Base-by-base conservation (phyloP, 148 eudicot genomes). In the Nepenthes mirabilis region DNA sequence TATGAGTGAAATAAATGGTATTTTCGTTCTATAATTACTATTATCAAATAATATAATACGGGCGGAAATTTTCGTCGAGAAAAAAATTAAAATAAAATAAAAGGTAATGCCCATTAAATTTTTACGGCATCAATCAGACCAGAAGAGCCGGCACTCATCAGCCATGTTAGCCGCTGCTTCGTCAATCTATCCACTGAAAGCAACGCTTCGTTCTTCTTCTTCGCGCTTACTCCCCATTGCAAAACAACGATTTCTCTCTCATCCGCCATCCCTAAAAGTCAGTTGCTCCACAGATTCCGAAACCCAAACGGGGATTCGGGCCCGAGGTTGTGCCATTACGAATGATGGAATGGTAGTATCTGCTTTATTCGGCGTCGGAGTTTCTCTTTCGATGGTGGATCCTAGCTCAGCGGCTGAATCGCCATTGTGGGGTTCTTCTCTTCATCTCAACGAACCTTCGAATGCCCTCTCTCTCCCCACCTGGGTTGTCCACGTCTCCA, bases 401-500 rank as follows among this genome's bases (percentile, higher is more conserved):
- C 78, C 88, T 59, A 68, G 79, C 54, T 48, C 65, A 37, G 87
- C 84, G 2, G 71, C 68, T 7, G 88, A 79, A 57, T 64, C 74
- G 9, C 73, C 84, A 36, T 70, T 76, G 33, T 55, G 80, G 77
- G 83, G 72, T 14, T 70, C 81, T 55, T 74, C 77, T 23, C 9
- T 76, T 55, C 72, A 61, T n/a, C 71, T 89, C 14, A 65, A 60
- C 58, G 98, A 88, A 56, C 96, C 98, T 40, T 47, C 94, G 6
- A 91, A 91, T 80, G 98, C 98, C 2, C 94, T 91, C 58, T 88
- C 98, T 11, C 75, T 91, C 9, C 96, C 96, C 74, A 88, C 96
- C 51, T 91, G 96, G 98, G 87, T 88, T 36, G 72, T 88, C 59
- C 96, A 88, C 65, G 96, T 91, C 59, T 88, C 98, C 70, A 91